These are phyloP conservation scores for Forsythia viridissima DNA, from an alignment of 257 asterid genomes.

Conservation along the genomic window DNA sequence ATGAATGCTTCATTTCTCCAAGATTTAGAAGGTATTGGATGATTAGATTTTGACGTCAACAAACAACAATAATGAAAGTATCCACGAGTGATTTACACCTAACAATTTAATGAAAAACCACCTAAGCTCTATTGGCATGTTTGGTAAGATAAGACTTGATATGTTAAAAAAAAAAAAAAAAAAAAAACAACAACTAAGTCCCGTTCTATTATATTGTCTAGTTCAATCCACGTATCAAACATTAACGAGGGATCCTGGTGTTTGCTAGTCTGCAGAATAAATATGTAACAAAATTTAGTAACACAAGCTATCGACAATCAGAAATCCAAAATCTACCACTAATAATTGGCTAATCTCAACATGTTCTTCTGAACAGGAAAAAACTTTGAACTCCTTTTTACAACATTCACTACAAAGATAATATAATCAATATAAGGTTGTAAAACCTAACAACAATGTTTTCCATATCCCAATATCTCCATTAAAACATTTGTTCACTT, in stretches of 20 bases:
- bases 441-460: constrained; percentile 24
- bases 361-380: neutral
- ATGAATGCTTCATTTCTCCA: too few relatives aligned
- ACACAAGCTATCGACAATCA: too few relatives aligned
- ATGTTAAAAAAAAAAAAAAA: too few relatives aligned
- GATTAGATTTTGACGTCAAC: neutral
- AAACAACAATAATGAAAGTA: neutral
- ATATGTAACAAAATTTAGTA: too few relatives aligned
- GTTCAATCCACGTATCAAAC: neutral
- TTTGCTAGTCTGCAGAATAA: too few relatives aligned
- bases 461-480: constrained; percentile 27
- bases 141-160: neutral
- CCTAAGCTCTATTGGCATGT: neutral
- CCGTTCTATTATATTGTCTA: neutral
- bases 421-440: constrained; percentile 19
- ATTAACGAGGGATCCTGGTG: too few relatives aligned
- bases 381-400: constrained; percentile 36
- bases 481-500: constrained; percentile 27
- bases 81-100: neutral
- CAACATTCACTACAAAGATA: constrained; percentile 35
- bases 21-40: too few relatives aligned
- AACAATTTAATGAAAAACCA: too few relatives aligned
- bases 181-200: neutral
- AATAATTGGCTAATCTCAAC: neutral
- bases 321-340: neutral